Conservation (phyloP, 1,139 yeast species). For the Protomyces macrosporus region DNA sequence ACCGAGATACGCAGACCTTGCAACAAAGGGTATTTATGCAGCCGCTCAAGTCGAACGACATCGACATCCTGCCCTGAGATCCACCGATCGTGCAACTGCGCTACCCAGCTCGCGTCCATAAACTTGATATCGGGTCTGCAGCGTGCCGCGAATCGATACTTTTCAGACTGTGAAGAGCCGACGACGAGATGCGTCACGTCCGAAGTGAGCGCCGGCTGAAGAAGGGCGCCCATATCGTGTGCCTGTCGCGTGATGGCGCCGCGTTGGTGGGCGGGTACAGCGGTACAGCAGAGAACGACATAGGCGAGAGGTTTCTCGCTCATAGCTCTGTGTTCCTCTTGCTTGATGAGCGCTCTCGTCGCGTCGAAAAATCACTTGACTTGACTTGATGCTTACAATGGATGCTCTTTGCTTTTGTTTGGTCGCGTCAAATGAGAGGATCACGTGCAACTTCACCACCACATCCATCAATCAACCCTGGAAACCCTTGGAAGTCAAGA, state of each 20-base stretch:
- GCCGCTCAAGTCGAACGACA: conserved; percentile 35
- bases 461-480: too few relatives aligned
- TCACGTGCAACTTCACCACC: too few relatives aligned
- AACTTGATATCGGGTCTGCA: conserved; percentile 57
- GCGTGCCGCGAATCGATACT: conserved; percentile 59
- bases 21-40: conserved; percentile 45
- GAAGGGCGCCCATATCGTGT: conserved; percentile 56
- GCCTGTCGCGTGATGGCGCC: conserved; percentile 26
- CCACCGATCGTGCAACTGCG: conserved; percentile 51
- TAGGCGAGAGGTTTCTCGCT: conserved; percentile 35
- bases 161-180: conserved; percentile 61
- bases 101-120: conserved; percentile 48
- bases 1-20: conserved; percentile 49
- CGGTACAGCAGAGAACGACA: conserved; percentile 38
- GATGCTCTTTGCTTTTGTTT: too few relatives aligned
- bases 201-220: conserved; percentile 57
- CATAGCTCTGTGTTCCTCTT: neutral
- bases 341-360: neutral
- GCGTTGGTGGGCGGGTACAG: conserved; percentile 33
- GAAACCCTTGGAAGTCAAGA: too few relatives aligned
- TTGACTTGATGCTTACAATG: too few relatives aligned
- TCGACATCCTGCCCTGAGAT: conserved; percentile 47
- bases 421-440: too few relatives aligned
- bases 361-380: neutral
- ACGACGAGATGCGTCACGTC: conserved; percentile 65